Evolutionary conservation across 2,329 filamentous ascomycete species (phyloP).

Genomic region (Fusarium staphyleae): DNA sequence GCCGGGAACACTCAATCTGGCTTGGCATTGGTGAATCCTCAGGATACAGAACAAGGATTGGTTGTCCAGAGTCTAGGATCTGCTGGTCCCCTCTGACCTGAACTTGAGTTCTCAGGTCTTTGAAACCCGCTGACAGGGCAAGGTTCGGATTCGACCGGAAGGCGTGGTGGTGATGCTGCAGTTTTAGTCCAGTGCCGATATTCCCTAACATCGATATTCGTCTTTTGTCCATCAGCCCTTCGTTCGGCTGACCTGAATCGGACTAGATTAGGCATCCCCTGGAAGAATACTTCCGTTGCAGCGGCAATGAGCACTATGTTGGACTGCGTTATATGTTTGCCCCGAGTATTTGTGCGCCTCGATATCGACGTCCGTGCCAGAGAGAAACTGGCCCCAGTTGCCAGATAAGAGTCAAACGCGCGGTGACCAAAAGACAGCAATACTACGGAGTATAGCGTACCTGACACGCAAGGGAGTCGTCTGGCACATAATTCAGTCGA

Average conservation of each 20-base stretch:
- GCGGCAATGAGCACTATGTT: background rate
- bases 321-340: background rate
- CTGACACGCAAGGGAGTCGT: constrained; percentile 10
- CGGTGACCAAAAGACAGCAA: constrained; percentile 4
- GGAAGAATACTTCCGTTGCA: constrained; percentile 5
- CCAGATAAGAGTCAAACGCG: constrained; percentile 22
- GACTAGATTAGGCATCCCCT: constrained; percentile 15
- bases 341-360: constrained; percentile 4
- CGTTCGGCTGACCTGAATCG: constrained; percentile 16
- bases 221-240: constrained; percentile 2
- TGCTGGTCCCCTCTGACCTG: constrained; percentile 8
- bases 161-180: constrained; percentile 25
- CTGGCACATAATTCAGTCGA: no score
- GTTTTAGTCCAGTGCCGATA: constrained; percentile 23
- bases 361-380: background rate
- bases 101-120: constrained; percentile 13
- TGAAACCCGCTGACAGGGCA: constrained; percentile 14
- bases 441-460: background rate
- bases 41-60: constrained; percentile 19
- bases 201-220: constrained; percentile 17
- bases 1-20: constrained; percentile 13
- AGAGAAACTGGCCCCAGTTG: constrained; percentile 5
- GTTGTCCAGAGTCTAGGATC: constrained; percentile 7
- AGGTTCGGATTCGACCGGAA: background rate
- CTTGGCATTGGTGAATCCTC: constrained; percentile 8